Base-by-base conservation (phyloP, 305 asterid species). In the Nicotiana rustica region DNA sequence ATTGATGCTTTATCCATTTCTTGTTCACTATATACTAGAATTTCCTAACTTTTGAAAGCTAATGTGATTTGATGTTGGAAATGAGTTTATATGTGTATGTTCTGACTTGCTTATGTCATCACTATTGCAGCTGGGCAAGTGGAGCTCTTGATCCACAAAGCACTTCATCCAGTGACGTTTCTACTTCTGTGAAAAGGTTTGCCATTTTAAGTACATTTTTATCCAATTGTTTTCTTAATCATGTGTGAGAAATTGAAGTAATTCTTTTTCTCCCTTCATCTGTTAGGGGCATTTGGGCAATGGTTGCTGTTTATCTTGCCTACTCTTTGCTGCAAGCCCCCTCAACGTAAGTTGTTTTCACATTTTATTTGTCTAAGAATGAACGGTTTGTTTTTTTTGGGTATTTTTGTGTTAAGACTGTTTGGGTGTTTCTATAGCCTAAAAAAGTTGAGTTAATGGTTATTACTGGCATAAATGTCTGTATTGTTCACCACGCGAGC, bases 251-350 rank as follows among this genome's bases (percentile, higher is more conserved):
- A 77, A 65, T 82, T 36, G 78, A 17, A 82, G 36, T 38, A 66
- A 73, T 66, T 79, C 55, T 66, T 21, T 61, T 82, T 82, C 4
- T 56, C 67, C 38, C 78, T 89, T 76, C 82, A 67, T 87, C 85
- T 87, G 82, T 71, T 83, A 96, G 99, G 93, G 99, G 99, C 60
- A 47, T 95, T 57, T 96, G 97, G 97, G 99, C 98, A 82, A 93
- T 96, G 98, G 85, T 91, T 68, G 94, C 98, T 12, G 97, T 95
- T 67, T 95, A 91, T 88, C 98, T 96, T 68, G 94, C 99, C 86
- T 96, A 96, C 85, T 92, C 98, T 89, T 89, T 96, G 92, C 89
- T 96, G 82, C 99, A 96, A 90, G 97, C 98, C 84, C 99, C 99
- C 85, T 91, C 98, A 2, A 96, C 98, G 99, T 96, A 89, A 90